Evolutionary conservation across 371 early-diverging fungal species (phyloP).

Genomic region (Mucor mucedo): DNA sequence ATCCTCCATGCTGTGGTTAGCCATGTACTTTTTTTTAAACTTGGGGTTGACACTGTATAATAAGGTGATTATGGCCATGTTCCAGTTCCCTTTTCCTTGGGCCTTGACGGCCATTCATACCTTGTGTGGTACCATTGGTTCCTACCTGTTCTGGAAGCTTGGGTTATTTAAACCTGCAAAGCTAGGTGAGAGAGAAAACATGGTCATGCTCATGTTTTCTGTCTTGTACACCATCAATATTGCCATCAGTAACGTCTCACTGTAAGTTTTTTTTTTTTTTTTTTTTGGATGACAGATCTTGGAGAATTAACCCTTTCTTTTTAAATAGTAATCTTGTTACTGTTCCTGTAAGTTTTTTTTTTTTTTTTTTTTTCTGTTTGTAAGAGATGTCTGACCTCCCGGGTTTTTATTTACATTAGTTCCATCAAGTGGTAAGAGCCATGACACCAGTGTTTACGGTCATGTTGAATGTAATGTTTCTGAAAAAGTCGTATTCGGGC

Average conservation of each 20-base stretch:
- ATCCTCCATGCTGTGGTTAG: conserved; percentile 66
- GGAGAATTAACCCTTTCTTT: neutral
- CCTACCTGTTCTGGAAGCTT: conserved; percentile 53
- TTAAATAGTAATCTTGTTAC: conserved; percentile 46
- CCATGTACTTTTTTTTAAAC: conserved; percentile 80
- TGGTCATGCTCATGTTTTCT: conserved; percentile 80
- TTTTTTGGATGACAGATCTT: conserved; percentile 1
- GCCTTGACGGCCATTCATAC: conserved; percentile 86
- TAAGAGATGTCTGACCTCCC: no score
- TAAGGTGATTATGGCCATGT: conserved; percentile 80
- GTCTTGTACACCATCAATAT: conserved; percentile 90
- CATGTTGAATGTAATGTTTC: conserved; percentile 63
- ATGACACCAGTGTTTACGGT: conserved; percentile 88
- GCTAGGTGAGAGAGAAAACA: conserved; percentile 68
- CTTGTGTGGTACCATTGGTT: conserved; percentile 72
- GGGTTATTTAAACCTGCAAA: conserved; percentile 67
- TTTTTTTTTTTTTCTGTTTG: neutral
- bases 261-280: conserved; percentile 57
- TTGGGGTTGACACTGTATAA: conserved; percentile 84
- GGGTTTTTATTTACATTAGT: conserved; percentile 33
- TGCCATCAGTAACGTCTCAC: conserved; percentile 84
- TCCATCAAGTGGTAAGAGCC: conserved; percentile 90
- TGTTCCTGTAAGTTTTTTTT: conserved; percentile 43
- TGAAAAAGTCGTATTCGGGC: conserved; percentile 61
- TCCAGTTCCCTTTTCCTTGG: conserved; percentile 88